Base-by-base conservation (phyloP, 306 rosid genomes). In the Cicer judaicum region DNA sequence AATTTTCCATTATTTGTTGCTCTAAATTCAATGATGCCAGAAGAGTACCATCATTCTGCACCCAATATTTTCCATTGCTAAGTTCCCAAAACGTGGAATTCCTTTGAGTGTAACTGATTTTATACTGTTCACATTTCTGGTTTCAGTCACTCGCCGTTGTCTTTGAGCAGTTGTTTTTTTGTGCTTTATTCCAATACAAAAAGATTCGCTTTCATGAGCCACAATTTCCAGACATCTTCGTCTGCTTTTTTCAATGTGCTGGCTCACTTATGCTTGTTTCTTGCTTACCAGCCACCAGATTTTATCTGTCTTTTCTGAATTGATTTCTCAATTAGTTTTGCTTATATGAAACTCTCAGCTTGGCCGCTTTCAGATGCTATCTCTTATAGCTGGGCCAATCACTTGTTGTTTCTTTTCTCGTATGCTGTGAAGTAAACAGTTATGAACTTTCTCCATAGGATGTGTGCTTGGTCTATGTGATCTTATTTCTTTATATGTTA, bases 401-500 rank as follows among this genome's bases (percentile, higher is more conserved):
- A 7, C 21, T 41, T n/a, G 6, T 8, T 38, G 67, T 62, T 38
- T 36, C 24, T 46, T 8, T 36, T 36, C 15, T 14, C 15, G 7
- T 62, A 7, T 14, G 6, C 0, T 62, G 67, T 62, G 13, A 46
- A 62, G 21, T 38, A n/a, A 38, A 13, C 14, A 24, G 6, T 24
- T 7, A 21, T 11, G 14, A 12, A 10, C 7, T 57, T 24, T n/a
- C 64, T 57, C 64, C 19, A 34, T 61, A 61, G 43, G 66, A 60
- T 7, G 66, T 2, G 43, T 12, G 10, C 43, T 36, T 62, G 46
- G 68, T 62, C 68, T 38, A 62, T 38, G n/a, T 38, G 47, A 0
- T 61, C 67, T 38, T 38, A 61, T 7, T 38, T 12, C 46, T 63
- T 39, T 19, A 63, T 15, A 38, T 63, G 68, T 40, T 12, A 61